Conservation (phyloP, 2,329 filamentous ascomycete genomes). For the Bipolaris cookei region DNA sequence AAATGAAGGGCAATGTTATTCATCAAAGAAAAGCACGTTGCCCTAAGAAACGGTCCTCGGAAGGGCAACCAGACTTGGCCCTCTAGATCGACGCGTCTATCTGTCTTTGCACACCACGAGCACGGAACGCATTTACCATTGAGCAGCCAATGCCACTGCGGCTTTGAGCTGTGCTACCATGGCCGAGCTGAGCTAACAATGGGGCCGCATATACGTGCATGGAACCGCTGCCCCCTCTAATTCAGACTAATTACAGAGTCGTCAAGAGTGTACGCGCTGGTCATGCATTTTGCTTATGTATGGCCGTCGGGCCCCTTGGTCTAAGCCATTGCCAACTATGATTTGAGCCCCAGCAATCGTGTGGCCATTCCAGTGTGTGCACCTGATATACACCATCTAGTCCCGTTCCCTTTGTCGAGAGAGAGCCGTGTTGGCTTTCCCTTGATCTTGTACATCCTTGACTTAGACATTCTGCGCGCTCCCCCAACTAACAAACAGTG, state of each 20-base stretch:
- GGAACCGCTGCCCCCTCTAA: constrained; percentile 18
- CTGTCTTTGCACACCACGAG: constrained; percentile 5
- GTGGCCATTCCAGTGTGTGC: constrained; percentile 6
- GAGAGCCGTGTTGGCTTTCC: constrained; percentile 16
- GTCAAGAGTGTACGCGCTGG: constrained; percentile 20
- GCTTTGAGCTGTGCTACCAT: constrained; percentile 14
- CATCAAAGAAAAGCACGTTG: constrained; percentile 2
- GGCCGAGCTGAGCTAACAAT: constrained; percentile 13
- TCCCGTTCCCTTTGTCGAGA: constrained; percentile 6
- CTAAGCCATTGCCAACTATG: constrained; percentile 26
- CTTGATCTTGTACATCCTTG: neutral
- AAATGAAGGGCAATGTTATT: constrained; percentile 5
- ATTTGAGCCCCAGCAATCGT: constrained; percentile 22
- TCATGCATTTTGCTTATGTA: constrained; percentile 32
- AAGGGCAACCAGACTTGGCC: neutral
- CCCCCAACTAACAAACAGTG: constrained; percentile 6
- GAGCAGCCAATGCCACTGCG: constrained; percentile 25
- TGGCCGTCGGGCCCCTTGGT: constrained; percentile 18
- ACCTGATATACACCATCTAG: constrained; percentile 32
- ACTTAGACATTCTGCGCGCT: constrained; percentile 8
- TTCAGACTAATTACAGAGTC: constrained; percentile 23
- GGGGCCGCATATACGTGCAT: constrained; percentile 12
- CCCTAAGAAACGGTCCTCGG: neutral
- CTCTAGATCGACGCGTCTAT: constrained; percentile 9
- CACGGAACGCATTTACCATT: constrained; percentile 6